Conservation (phyloP, 352 stramenopile species). For the Globisporangium heterothallicum region DNA sequence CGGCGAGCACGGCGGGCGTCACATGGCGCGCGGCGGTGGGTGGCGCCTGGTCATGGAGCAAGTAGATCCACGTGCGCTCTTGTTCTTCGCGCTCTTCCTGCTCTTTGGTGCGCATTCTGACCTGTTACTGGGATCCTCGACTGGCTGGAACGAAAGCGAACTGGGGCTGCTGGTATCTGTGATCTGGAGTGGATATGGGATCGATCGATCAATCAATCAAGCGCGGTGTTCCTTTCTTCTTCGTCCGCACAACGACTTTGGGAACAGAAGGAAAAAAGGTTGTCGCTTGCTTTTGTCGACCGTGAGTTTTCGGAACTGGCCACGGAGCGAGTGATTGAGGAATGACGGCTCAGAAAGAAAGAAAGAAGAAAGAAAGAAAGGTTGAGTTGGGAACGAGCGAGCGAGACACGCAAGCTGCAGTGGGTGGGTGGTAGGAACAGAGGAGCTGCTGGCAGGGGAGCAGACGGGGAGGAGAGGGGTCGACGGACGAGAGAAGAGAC, state of each 20-base stretch:
- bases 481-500: constrained; percentile 9
- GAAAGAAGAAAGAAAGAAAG: constrained; percentile 3
- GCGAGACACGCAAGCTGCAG: constrained; percentile 4
- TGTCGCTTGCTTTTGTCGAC: no score
- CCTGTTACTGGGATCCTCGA: constrained; percentile 1
- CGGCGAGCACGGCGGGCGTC: constrained; percentile 13
- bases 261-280: no score
- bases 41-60: constrained; percentile 15
- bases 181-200: no score
- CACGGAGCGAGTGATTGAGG: constrained; percentile 8
- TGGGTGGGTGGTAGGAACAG: constrained; percentile 6
- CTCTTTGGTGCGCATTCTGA: constrained; percentile 18
- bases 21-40: constrained; percentile 8
- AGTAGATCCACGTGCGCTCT: constrained; percentile 18
- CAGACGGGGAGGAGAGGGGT: constrained; percentile 2
- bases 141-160: neutral
- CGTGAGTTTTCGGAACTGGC: no score
- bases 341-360: constrained; percentile 6
- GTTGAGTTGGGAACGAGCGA: neutral
- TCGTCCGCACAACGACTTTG: no score
- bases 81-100: constrained; percentile 14
- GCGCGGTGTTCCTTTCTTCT: no score
- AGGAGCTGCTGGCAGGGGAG: constrained; percentile 8
- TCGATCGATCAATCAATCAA: no score
- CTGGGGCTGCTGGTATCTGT: no score